phyloP scores from a whole-genome alignment of 2,329 filamentous ascomycete species.

The Mariannaea sp. region DNA sequence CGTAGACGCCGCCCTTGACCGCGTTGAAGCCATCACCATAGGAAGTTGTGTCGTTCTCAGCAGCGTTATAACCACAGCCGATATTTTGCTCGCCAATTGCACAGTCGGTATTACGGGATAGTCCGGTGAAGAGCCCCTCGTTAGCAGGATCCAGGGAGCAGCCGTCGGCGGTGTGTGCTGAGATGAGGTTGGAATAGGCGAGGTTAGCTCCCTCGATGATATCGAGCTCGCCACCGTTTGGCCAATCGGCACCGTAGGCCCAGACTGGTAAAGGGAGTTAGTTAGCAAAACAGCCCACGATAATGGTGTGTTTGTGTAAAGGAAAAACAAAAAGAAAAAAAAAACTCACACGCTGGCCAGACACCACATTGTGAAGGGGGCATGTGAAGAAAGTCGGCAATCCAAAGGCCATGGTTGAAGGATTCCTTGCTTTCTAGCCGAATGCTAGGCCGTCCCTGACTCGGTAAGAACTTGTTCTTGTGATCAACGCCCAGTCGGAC shows the following conservation, averaged over 20 bases:
- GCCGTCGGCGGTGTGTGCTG: constrained; percentile 59
- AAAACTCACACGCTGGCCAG: constrained; percentile 69
- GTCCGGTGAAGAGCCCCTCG: constrained; percentile 35
- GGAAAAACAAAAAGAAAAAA: too few relatives aligned
- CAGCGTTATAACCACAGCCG: constrained; percentile 52
- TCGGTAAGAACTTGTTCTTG: constrained; percentile 43
- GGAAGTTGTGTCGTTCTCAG: constrained; percentile 48
- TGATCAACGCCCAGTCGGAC: constrained; percentile 55
- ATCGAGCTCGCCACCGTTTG: constrained; percentile 67
- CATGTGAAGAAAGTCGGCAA: constrained; percentile 76
- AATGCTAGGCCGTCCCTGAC: constrained; percentile 61
- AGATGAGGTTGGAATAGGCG: constrained; percentile 63
- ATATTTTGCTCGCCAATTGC: constrained; percentile 45
- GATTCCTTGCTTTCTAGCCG: constrained; percentile 67
- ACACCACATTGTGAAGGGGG: constrained; percentile 70
- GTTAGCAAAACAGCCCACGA: too few relatives aligned
- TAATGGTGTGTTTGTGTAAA: too few relatives aligned
- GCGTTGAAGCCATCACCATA: constrained; percentile 72
- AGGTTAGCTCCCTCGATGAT: constrained; percentile 73
- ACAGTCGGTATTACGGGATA: constrained; percentile 42
- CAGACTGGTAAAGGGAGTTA: constrained; percentile 49
- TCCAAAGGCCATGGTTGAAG: constrained; percentile 70
- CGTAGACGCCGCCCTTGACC: constrained; percentile 69
- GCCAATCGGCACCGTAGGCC: constrained; percentile 64
- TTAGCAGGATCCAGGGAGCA: constrained; percentile 37